These are phyloP conservation scores for Melianthus villosus DNA, from an alignment of 441 rosid genomes.

Conservation along the genomic window DNA sequence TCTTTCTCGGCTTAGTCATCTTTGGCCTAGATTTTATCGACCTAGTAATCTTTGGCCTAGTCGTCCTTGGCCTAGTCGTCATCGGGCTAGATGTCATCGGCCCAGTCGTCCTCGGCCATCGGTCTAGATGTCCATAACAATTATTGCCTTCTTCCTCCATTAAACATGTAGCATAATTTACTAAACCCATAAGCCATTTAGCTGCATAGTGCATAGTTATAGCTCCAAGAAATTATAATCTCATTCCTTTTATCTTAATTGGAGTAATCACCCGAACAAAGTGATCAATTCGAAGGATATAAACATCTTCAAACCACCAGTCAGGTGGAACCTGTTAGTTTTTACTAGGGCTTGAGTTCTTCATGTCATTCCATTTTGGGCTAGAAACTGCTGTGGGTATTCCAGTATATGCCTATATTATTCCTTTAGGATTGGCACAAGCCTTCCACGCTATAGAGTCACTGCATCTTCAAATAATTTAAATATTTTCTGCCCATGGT, in stretches of 20 bases:
- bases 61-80: too few relatives aligned
- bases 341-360: slow-evolving; percentile 66
- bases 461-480: slow-evolving; percentile 77
- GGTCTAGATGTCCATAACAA: too few relatives aligned
- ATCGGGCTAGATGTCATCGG: too few relatives aligned
- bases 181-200: slow-evolving; percentile 87
- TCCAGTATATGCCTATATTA: slow-evolving; percentile 78
- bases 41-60: too few relatives aligned
- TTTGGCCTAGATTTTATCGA: too few relatives aligned
- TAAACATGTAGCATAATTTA: too few relatives aligned
- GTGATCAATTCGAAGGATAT: slow-evolving; percentile 80
- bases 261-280: slow-evolving; percentile 81
- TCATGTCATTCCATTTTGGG: slow-evolving; percentile 64
- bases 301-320: slow-evolving; percentile 96
- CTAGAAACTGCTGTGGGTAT: slow-evolving; percentile 52
- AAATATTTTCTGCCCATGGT: slow-evolving; percentile 93
- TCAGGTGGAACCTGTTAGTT: slow-evolving; percentile 70
- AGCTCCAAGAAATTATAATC: slow-evolving; percentile 68
- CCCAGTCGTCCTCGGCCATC: too few relatives aligned
- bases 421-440: slow-evolving; percentile 89
- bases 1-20: too few relatives aligned
- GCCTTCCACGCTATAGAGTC: slow-evolving; percentile 97
- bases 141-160: too few relatives aligned
- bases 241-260: slow-evolving; percentile 85
- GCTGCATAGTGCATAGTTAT: slow-evolving; percentile 64